Base-by-base conservation (phyloP, 2,329 filamentous ascomycete species). In the Alternaria alternata region DNA sequence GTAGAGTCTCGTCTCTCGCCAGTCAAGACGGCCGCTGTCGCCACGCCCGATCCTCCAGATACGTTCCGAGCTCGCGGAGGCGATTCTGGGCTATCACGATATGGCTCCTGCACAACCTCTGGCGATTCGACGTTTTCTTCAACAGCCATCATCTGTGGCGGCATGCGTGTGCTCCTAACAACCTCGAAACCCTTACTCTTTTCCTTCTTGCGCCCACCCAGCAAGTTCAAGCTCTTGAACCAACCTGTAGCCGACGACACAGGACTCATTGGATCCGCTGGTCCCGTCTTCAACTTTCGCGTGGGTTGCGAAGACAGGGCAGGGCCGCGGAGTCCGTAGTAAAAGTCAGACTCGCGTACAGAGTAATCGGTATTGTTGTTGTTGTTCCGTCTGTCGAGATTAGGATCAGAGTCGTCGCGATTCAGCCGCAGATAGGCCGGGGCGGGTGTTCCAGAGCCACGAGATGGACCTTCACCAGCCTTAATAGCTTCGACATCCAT, bases 131-230 rank as follows among this genome's bases (percentile, higher is more conserved):
- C 91, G 59, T 90, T 88, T 59, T 88, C 85, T 30, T 86, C 84
- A 9, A 84, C 80, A 28, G 85, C 86, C 83, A 93, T 91, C 59
- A 89, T 89, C 7, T 91, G 90, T 3, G 78, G 80, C 9, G 93
- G 93, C 82, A 95, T 93, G 56, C 94, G 87, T 7, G 93, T 88
- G 75, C 94, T 97, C 71, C 95, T 85, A 16, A 99, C 94, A 5
- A 99, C 95, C 77, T 98, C 95, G 68, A 99, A 99, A 0, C 95
- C 95, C 79, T 98, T 98, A 66, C 90, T 90, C 79, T 96, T 96
- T 67, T 97, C 94, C 75, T 97, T 97, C 7, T 89, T 93, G 80
- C 96, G 96, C 16, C 90, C 91, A 12, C 89, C 89, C 59, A 97
- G 87, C 6, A 97, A 75, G 53, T 85, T 69, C 20, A 78, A 43